Evolutionary conservation across 208 protist genomes (phyloP).

Genomic region (Herpetomonas tarakana): DNA sequence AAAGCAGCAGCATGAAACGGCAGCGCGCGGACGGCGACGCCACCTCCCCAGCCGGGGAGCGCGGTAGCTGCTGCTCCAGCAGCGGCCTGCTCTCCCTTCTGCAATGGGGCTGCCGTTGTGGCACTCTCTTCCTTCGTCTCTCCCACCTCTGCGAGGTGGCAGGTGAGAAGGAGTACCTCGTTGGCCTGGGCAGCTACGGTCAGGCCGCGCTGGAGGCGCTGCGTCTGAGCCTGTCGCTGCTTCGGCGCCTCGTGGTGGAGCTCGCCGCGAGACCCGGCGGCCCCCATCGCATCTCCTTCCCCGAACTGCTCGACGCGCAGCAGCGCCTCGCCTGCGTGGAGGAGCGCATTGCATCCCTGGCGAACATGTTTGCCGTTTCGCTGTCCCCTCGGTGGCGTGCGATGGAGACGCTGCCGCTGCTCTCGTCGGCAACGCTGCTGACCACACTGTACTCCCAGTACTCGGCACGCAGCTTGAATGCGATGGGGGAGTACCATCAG

Average conservation of each 20-base stretch:
- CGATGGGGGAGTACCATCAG: constrained; percentile 18
- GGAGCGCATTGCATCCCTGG: constrained; percentile 46
- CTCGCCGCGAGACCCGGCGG: constrained; percentile 43
- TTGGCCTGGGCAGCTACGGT: constrained; percentile 72
- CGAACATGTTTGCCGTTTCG: constrained; percentile 46
- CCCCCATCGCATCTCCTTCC: constrained; percentile 42
- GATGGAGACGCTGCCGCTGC: constrained; percentile 10
- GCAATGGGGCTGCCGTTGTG: constrained; percentile 60
- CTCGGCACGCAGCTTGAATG: constrained; percentile 24
- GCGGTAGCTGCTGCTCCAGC: neutral
- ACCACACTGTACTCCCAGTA: constrained; percentile 48
- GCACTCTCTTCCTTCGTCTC: constrained; percentile 69
- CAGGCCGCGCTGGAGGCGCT: constrained; percentile 58
- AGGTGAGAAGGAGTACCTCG: constrained; percentile 25
- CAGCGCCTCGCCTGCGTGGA: constrained; percentile 33
- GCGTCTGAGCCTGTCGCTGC: constrained; percentile 24
- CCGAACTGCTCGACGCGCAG: constrained; percentile 49
- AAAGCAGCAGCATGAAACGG: too few species aligned
- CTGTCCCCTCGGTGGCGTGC: constrained; percentile 18
- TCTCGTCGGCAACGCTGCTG: constrained; percentile 65
- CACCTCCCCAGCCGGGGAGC: too few species aligned
- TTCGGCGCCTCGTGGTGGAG: constrained; percentile 48
- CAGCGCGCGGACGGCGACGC: too few species aligned
- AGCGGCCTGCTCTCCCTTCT: constrained; percentile 44
- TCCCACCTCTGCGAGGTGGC: constrained; percentile 47